phyloP scores from a whole-genome alignment of 2,329 filamentous ascomycete genomes.

The Epichloe sp. region DNA sequence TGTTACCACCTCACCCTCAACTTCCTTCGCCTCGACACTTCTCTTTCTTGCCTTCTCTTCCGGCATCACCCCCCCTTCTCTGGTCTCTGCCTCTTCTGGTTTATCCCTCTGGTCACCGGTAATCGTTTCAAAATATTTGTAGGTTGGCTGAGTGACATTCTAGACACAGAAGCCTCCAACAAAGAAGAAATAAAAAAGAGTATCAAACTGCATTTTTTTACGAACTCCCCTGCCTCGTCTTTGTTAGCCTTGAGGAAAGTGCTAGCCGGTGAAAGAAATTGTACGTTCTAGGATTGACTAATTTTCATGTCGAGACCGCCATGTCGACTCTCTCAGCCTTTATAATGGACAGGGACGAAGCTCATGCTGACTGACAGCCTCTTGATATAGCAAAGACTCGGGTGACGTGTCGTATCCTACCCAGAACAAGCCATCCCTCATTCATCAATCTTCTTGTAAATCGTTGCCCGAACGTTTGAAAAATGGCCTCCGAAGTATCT shows the following conservation, averaged over 20 bases:
- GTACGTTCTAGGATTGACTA: not conserved
- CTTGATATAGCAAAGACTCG: not conserved
- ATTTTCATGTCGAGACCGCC: no score
- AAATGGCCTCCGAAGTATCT: constrained; percentile 38
- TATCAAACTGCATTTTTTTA: constrained; percentile 1
- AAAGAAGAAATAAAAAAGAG: not conserved
- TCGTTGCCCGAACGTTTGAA: constrained; percentile 7
- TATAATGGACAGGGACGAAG: not conserved
- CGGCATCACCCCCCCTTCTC: constrained; percentile 11
- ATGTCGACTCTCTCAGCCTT: no score
- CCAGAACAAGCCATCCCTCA: not conserved
- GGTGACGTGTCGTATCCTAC: not conserved
- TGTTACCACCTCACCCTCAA: constrained; percentile 28
- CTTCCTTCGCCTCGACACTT: constrained; percentile 13
- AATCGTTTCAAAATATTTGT: constrained; percentile 15
- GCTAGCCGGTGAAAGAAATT: not conserved
- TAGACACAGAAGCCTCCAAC: constrained; percentile 18
- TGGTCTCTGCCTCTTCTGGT: constrained; percentile 26
- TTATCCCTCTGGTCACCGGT: constrained; percentile 27
- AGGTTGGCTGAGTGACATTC: constrained; percentile 25
- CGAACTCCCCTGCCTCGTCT: not conserved
- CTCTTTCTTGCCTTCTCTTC: constrained; percentile 12
- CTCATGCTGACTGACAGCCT: not conserved
- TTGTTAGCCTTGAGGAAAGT: not conserved
- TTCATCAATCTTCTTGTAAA: not conserved